Evolutionary conservation across 768 basidiomycete genomes (phyloP), one percentile per base, ranked within the genome.

Genomic region (Suillus subalutaceus): DNA sequence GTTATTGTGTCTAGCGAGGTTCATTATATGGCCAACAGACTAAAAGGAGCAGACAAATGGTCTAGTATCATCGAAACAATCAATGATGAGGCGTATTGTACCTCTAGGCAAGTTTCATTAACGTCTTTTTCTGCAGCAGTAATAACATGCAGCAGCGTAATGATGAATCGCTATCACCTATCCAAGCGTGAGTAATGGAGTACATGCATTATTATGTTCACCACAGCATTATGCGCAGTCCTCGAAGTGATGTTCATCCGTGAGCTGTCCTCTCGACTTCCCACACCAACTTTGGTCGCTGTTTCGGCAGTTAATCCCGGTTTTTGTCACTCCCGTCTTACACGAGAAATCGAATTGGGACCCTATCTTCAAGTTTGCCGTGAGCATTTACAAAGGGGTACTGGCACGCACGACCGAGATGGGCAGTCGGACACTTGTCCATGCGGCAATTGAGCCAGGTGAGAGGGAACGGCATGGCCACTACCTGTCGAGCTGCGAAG

Each of bases 341-440:
- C 67, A 1, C 72, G 76, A 41, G 61, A 69, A 20, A 15, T 67
- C 8, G 70, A 72, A 23, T 63, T 63, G 4, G 67, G 68, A n/a
- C 37, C 41, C 62, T 20, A 5, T 65, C 23, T 4, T 67, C 0
- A 52, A 62, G 9, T 0, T 66, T 26, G 15, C 18, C 3, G 4
- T 73, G n/a, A 56, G 41, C 18, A 30, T 63, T 30, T 41, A 57
- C 26, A 74, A 76, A 63, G 41, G 23, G 0, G 48, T 75, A 32
- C 10, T 82, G 4, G 79, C 75, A 1, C 73, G 76, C 30, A 65
- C 75, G 20, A 69, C 79, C 0, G 79, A 82, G 64, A 53, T 72
- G 35, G 82, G 81, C 9, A 72, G 78, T 63, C 76, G 80, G 46
- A 75, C 78, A 26, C 69, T 82, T 26, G 69, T 80, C 5, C 77